Evolutionary conservation across 257 asterid genomes (phyloP), one percentile per base, ranked within the genome.

Genomic region (Capsicum rhomboideum): DNA sequence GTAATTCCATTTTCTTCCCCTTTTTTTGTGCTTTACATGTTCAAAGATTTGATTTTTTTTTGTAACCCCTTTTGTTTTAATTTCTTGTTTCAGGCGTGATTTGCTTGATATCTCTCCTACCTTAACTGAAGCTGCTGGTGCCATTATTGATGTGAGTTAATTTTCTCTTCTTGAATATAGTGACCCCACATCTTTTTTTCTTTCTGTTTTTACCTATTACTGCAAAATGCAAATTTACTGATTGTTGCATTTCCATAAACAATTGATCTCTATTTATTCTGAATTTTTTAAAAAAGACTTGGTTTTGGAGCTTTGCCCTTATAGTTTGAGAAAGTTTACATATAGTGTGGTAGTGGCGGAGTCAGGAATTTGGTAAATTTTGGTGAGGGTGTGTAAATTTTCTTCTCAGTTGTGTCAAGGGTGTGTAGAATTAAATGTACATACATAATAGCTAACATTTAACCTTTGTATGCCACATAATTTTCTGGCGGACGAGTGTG

Each of bases 101-200:
- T 93, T 97, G 90, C 92, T 97, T 21, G 99, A 97, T 82, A 92
- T 97, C 78, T 97, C 99, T 71, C 99, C 98, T 1, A 92, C 98
- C 17, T 91, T 97, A 2, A 95, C 97, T 14, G 99, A 97, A 87
- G 99, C 98, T 3, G 98, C 99, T 56, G 99, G 98, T 84, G 99
- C 99, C 82, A 93, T 95, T 86, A 92, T 97, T 56, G 99, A 97
- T 86, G 99, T 95, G 83, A 90, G 92, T 86, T n/a, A 0, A 12
- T 6, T n/a, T 23, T 68, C 84, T 81, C 61, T 40, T 59, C 14
- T 0, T 64, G 72, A 11, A 64, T 31, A 31, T 31, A 31, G 37
- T 31, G 37, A 31, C 37, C 37, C 37, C 37, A 31, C 37, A 31
- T 31, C 37, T 31, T 31, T 31, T 31, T 4, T 31, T 31, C 37